Evolutionary conservation across 2,329 filamentous ascomycete genomes (phyloP).

Genomic region (Fusarium siculi): DNA sequence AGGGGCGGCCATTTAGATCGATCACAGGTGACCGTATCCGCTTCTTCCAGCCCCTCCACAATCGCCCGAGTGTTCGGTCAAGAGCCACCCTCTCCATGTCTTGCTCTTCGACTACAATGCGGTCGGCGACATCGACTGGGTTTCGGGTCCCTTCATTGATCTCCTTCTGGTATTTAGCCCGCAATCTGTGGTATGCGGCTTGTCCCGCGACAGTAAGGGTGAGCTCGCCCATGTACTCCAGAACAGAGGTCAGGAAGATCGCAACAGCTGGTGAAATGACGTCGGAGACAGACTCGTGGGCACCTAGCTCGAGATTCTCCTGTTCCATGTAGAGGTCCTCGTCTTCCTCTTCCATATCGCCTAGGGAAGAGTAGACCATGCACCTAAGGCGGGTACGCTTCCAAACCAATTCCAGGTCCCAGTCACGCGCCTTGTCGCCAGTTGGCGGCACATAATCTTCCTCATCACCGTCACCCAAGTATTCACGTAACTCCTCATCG

Average conservation of each 20-base stretch:
- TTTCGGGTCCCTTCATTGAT: slow-evolving; percentile 62
- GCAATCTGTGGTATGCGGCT: slow-evolving; percentile 78
- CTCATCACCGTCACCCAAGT: slow-evolving; percentile 81
- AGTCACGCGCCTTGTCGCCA: slow-evolving; percentile 66
- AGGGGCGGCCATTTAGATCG: slow-evolving; percentile 60
- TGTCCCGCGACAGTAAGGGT: slow-evolving; percentile 88
- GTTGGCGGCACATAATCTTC: slow-evolving; percentile 73
- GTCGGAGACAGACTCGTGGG: slow-evolving; percentile 68
- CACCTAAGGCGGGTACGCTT: slow-evolving; percentile 91
- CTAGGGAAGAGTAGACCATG: slow-evolving; percentile 98
- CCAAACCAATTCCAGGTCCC: slow-evolving; percentile 94
- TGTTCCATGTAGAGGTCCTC: slow-evolving; percentile 89
- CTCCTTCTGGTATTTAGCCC: slow-evolving; percentile 67
- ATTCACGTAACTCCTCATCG: slow-evolving; percentile 88
- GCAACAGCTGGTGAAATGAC: slow-evolving; percentile 89
- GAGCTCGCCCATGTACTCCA: slow-evolving; percentile 94
- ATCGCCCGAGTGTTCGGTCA: slow-evolving; percentile 84
- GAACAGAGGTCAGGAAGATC: slow-evolving; percentile 93
- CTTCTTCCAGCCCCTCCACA: slow-evolving; percentile 98
- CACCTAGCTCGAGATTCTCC: slow-evolving; percentile 73
- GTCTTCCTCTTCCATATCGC: slow-evolving; percentile 97
- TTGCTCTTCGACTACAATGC: slow-evolving; percentile 84
- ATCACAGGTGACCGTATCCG: slow-evolving; percentile 70
- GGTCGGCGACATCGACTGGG: slow-evolving; percentile 65
- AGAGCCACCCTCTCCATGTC: slow-evolving; percentile 95